Evolutionary conservation across 768 basidiomycete species (phyloP).

Genomic region (Calocera viscosa): DNA sequence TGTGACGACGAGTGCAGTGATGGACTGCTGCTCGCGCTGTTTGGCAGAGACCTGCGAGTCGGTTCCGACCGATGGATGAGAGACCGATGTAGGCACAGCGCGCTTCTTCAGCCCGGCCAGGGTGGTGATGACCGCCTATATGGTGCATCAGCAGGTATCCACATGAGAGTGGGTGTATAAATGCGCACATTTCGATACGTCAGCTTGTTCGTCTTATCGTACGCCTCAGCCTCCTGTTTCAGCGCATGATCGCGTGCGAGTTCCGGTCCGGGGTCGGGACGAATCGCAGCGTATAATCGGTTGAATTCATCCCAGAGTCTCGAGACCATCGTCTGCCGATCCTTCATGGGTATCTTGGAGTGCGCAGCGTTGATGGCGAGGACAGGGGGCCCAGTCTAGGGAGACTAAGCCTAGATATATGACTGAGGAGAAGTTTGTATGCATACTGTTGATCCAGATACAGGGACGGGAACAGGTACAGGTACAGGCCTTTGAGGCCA

Average conservation of each 20-base stretch:
- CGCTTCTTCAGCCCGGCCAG: conserved; percentile 43
- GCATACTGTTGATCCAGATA: conserved; percentile 9
- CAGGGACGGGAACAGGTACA: conserved; percentile 32
- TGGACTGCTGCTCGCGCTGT: conserved; percentile 40
- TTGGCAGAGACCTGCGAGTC: conserved; percentile 50
- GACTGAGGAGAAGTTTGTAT: background rate
- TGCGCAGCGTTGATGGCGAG: conserved; percentile 53
- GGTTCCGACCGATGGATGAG: conserved; percentile 68
- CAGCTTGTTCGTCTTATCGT: conserved; percentile 55
- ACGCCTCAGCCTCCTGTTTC: conserved; percentile 68
- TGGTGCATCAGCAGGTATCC: conserved; percentile 11
- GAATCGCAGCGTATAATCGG: conserved; percentile 49
- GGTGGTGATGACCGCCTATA: conserved; percentile 40
- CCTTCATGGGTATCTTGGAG: conserved; percentile 59
- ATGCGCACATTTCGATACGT: conserved; percentile 68
- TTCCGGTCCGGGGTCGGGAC: conserved; percentile 37
- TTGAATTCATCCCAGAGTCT: conserved; percentile 59
- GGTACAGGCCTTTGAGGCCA: conserved; percentile 33
- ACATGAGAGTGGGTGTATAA: conserved; percentile 15
- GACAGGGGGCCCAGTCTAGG: conserved; percentile 48
- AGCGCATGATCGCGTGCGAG: conserved; percentile 69
- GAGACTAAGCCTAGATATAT: background rate
- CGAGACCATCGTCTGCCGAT: conserved; percentile 67
- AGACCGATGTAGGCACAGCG: conserved; percentile 40
- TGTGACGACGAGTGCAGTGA: conserved; percentile 44